Conservation (phyloP, 306 rosid genomes). For the Geum urbanum region DNA sequence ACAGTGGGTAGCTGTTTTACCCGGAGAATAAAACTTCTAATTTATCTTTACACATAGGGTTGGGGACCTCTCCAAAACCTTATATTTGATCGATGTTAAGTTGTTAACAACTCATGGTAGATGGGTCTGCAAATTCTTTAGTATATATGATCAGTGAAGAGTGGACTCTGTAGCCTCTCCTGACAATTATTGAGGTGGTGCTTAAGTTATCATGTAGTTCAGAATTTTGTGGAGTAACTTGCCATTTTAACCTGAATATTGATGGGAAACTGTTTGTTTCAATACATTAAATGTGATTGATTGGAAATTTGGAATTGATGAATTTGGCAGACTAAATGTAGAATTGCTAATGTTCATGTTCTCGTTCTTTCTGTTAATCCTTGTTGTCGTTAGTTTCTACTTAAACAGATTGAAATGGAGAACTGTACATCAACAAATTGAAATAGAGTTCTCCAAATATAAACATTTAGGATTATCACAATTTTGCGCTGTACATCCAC, state of each 20-base stretch:
- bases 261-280: background rate
- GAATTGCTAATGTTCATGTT: too few species aligned
- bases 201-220: background rate
- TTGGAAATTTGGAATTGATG: background rate
- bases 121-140: conserved; percentile 3
- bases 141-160: conserved; percentile 30
- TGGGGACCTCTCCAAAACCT: background rate
- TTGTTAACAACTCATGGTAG: background rate
- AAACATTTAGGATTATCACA: conserved; percentile 21
- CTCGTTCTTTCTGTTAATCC: too few species aligned
- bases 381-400: too few species aligned
- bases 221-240: background rate
- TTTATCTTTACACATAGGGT: background rate
- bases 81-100: background rate
- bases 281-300: background rate
- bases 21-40: background rate
- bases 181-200: conserved; percentile 17
- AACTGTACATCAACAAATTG: too few species aligned
- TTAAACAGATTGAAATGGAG: too few species aligned
- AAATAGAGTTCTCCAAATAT: too few species aligned
- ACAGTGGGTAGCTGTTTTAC: background rate
- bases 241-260: background rate
- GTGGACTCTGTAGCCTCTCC: conserved; percentile 37
- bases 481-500: conserved; percentile 38
- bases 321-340: background rate